Evolutionary conservation across 2,329 filamentous ascomycete species (phyloP), one percentile per base, ranked within the genome.

Genomic region (Cladophialophora chaetospira): DNA sequence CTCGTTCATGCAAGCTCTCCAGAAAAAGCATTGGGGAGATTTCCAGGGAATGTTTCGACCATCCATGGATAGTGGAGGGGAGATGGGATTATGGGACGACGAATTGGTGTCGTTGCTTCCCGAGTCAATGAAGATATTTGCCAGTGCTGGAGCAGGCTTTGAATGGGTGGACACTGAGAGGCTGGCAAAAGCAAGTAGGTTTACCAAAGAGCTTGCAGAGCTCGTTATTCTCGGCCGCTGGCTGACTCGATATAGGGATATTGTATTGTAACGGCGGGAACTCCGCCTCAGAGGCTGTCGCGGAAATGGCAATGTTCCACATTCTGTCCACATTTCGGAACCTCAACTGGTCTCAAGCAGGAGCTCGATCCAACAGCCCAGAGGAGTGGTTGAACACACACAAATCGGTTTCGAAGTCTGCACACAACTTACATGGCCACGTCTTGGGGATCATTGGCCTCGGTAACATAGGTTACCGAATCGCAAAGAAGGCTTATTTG

Each of bases 71-170:
- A 84, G 82, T 0, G 85, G 85, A 25, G 83, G 82, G 6, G 84
- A 87, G 68, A 87, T 88, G 85, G 82, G 82, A 9, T 76, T 75
- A 9, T 87, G 84, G 84, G 80, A 88, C 63, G 67, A 73, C 17
- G 83, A 87, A 66, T 69, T 88, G 15, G 81, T 88, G 33, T 65
- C 67, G 1, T 69, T 83, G 17, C 70, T 88, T 3, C 85, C 85
- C 0, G 38, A 68, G 1, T 80, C 75, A 23, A 81, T 84, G 62
- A 78, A 77, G 60, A 81, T 88, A 26, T 87, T 85, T 71, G 82
- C 85, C 40, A 83, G 80, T 52, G 85, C 85, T 4, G 85, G 85
- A 10, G 84, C 85, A 3, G 80, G 85, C 15, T 88, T 84, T 66
- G 84, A 88, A 70, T 87, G 84, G 84, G 84, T 82, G 0, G 82